Percentiles rank a stretch among this genome's conserved stretches.
Conservation (phyloP, 2,329 filamentous ascomycete species). For the Penicillium vulpinum region DNA sequence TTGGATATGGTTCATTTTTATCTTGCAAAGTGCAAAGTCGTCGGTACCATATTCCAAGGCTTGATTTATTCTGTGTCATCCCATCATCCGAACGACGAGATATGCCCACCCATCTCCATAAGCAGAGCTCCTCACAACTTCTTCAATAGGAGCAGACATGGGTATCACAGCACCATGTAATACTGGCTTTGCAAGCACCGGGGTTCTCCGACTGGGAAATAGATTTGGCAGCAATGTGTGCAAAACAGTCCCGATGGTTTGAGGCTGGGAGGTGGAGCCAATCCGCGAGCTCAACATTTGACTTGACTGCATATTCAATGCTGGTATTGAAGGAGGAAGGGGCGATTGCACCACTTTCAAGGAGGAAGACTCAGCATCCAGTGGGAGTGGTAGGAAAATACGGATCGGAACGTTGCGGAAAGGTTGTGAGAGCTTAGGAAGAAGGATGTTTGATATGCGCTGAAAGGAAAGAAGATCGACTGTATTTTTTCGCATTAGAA, state of each 20-base stretch:
- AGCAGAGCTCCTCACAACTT: slow-evolving; percentile 76
- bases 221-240: slow-evolving; percentile 73
- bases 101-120: slow-evolving; percentile 94
- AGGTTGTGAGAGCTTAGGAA: slow-evolving; percentile 65
- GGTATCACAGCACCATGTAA: slow-evolving; percentile 84
- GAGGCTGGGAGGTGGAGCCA: slow-evolving; percentile 50
- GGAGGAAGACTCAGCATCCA: slow-evolving; percentile 50
- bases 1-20: too few species aligned
- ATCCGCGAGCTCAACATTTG: slow-evolving; percentile 19
- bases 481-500: slow-evolving; percentile 31
- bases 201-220: slow-evolving; percentile 83
- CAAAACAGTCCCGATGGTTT: slow-evolving; percentile 75
- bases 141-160: slow-evolving; percentile 75
- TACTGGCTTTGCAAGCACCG: slow-evolving; percentile 78
- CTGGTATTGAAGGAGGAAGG: slow-evolving; percentile 54
- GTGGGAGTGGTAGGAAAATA: slow-evolving; percentile 74
- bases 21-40: too few species aligned
- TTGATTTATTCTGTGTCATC: too few species aligned
- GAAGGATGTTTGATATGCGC: slow-evolving; percentile 73
- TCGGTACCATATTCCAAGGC: too few species aligned
- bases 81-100: slow-evolving; percentile 73
- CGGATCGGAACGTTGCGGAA: slow-evolving; percentile 84
- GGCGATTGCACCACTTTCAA: slow-evolving; percentile 75
- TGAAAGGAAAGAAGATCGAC: slow-evolving; percentile 73
- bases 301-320: slow-evolving; percentile 26